A percentile compares a stretch with the other conserved stretches of the same genome.
Conservation (phyloP, 2,329 filamentous ascomycete genomes). For the Davidsoniella australis region DNA sequence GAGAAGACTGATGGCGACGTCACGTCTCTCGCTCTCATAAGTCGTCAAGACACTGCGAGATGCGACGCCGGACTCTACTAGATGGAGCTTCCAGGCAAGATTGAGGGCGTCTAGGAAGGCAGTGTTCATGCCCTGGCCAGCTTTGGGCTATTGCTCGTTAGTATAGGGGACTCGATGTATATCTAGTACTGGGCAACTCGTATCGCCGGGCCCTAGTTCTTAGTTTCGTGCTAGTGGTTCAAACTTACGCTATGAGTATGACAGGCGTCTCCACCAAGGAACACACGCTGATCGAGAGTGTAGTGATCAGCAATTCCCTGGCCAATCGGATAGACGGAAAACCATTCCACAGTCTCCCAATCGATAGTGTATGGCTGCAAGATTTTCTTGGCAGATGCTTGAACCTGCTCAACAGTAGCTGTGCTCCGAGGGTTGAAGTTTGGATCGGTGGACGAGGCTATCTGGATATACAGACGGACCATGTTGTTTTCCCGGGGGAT, state of each 20-base stretch:
- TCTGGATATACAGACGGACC: constrained; percentile 52
- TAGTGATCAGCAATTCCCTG: constrained; percentile 55
- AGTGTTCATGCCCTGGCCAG: constrained; percentile 67
- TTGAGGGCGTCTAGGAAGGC: constrained; percentile 72
- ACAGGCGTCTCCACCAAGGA: constrained; percentile 61
- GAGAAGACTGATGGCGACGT: constrained; percentile 68
- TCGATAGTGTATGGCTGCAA: constrained; percentile 49
- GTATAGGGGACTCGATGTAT: constrained; percentile 29
- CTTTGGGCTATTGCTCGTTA: constrained; percentile 41
- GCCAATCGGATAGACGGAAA: constrained; percentile 59
- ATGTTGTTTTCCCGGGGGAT: constrained; percentile 51
- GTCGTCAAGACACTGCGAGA: constrained; percentile 59
- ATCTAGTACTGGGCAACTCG: no score
- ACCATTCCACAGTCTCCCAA: constrained; percentile 56
- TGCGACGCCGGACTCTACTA: constrained; percentile 71
- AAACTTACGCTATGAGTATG: constrained; percentile 55
- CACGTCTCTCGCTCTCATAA: constrained; percentile 73
- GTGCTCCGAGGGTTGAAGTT: constrained; percentile 46
- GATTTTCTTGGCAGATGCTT: constrained; percentile 47
- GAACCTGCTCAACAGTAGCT: constrained; percentile 45
- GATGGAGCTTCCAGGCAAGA: constrained; percentile 89
- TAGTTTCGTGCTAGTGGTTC: neutral
- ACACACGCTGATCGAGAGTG: constrained; percentile 51
- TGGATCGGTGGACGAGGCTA: constrained; percentile 41
- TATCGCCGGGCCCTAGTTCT: no score